Conservation (phyloP, 108 stramenopile species). For the Cyclotella kingstonii region DNA sequence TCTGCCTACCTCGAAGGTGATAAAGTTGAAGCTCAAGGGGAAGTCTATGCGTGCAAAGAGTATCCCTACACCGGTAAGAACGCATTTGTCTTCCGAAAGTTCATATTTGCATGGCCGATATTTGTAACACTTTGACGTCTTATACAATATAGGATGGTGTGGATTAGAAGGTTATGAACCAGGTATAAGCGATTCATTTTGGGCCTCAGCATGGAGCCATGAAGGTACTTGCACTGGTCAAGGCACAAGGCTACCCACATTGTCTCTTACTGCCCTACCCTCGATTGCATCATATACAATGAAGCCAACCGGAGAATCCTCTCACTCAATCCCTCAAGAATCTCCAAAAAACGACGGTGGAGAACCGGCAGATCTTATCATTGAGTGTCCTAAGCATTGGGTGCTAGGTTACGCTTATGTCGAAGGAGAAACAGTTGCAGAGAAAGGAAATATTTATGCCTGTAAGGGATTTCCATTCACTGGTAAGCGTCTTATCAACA, state of each 20-base stretch:
- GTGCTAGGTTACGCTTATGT: neutral
- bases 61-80: slow-evolving; percentile 12
- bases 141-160: slow-evolving; percentile 11
- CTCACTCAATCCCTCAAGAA: neutral
- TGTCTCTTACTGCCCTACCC: neutral
- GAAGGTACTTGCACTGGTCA: slow-evolving; percentile 8
- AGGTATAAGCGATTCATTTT: neutral
- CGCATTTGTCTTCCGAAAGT: neutral
- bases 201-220: slow-evolving; percentile 20
- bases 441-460: neutral
- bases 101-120: neutral
- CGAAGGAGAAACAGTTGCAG: slow-evolving; percentile 12
- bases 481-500: slow-evolving; percentile 1
- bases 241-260: neutral
- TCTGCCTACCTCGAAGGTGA: slow-evolving; percentile 12
- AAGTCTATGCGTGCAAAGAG: slow-evolving; percentile 15
- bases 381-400: slow-evolving; percentile 7
- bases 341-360: neutral
- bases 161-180: slow-evolving; percentile 26
- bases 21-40: neutral
- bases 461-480: slow-evolving; percentile 20
- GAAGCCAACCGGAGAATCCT: neutral
- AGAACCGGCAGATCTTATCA: neutral
- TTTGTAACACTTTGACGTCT: neutral
- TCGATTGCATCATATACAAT: neutral